Base-by-base conservation (phyloP, 768 basidiomycete genomes). In the Lepiota venenata region DNA sequence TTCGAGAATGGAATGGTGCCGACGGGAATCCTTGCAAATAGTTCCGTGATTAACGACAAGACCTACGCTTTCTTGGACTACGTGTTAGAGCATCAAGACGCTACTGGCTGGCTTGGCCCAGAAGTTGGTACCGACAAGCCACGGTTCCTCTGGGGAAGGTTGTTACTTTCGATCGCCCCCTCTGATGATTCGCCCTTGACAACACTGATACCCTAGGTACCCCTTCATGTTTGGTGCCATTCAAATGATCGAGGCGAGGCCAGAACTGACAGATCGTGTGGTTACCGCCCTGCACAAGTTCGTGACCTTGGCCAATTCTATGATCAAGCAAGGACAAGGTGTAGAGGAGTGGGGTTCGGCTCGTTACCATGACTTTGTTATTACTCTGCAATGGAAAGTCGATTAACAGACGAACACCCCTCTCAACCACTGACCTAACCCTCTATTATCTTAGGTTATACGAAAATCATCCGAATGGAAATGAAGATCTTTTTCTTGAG, bases 361-460 rank as follows among this genome's bases (percentile, higher is more conserved):
- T 1, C 75, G 81, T 18, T 81, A 79, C 79, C 78, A 79, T 59
- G 80, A 83, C 58, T 81, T 80, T 54, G 77, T 81, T n/a, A 80
- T 82, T 3, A 65, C 70, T 27, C 58, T 82, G 58, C 79, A 82
- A 62, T 83, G 81, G 81, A 79, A 61, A 41, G 60, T 7, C 25
- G 18, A 45, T 15, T 15, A 7, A 37, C 12, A 22, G n/a, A 10
- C n/a, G 4, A 36, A 15, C 3, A 5, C 25, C 18, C 35, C 4
- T n/a, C 6, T 16, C 25, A 22, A 29, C 18, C 41, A n/a, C 27
- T 7, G 2, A 11, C 10, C 32, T 32, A 11, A 32, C 10, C n/a
- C 32, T 32, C 32, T 32, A 8, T 32, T 5, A 47, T 32, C 32
- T 9, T 32, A 81, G 79, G 79, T 60, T 82, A n/a, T 78, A 79